Evolutionary conservation across 148 eudicot species (phyloP).

Genomic region (Rhododendron kiyosumense): DNA sequence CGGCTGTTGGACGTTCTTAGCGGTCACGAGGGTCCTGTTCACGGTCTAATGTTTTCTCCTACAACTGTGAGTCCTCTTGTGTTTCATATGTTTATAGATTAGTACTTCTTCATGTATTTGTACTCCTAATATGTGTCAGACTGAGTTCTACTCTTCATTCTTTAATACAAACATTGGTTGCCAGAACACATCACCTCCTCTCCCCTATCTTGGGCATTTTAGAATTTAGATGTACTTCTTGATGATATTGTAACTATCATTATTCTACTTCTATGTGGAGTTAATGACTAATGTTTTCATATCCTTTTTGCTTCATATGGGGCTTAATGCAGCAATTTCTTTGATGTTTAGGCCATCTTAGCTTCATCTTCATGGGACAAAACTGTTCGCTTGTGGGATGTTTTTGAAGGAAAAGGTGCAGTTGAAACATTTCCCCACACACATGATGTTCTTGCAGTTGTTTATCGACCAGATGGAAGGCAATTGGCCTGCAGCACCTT

Average conservation of each 20-base stretch:
- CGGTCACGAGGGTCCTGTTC: conserved; percentile 98
- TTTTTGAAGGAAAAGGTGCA: conserved; percentile 90
- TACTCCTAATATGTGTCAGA: background rate
- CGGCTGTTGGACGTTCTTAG: conserved; percentile 88
- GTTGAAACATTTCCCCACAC: conserved; percentile 88
- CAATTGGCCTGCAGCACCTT: conserved; percentile 92
- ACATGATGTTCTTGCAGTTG: conserved; percentile 96
- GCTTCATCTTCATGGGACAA: conserved; percentile 99
- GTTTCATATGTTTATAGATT: background rate
- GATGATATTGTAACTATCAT: background rate
- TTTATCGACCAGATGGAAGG: conserved; percentile 96
- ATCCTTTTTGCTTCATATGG: background rate
- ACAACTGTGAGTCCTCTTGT: conserved; percentile 50
- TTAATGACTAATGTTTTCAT: background rate
- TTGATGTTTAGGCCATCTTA: conserved; percentile 55
- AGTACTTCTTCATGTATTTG: background rate
- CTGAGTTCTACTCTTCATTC: background rate
- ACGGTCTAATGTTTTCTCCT: conserved; percentile 93
- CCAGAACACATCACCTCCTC: background rate
- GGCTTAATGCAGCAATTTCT: background rate
- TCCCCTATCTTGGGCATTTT: background rate
- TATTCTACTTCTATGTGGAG: background rate
- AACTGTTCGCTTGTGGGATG: conserved; percentile 92
- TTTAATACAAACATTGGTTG: conserved; percentile 2
- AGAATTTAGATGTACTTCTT: background rate